Percentiles rank a stretch among this genome's conserved stretches.
Conservation (phyloP, 805 yeast species). For the Saccharomycopsis synnaedendra region DNA sequence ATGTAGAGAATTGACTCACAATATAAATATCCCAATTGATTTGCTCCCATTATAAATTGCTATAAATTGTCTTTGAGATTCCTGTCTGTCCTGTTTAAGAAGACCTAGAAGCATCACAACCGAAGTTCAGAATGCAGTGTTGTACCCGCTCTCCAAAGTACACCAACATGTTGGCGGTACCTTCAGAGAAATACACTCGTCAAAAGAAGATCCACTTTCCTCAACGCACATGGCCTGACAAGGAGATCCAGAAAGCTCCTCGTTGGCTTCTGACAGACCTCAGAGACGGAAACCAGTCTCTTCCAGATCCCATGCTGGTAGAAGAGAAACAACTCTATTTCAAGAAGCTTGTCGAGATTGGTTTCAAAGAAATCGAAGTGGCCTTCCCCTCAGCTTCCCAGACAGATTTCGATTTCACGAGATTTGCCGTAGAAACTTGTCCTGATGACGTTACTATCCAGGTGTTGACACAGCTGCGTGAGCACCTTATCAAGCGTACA, state of each 20-base stretch:
- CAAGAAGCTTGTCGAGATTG: conserved; percentile 59
- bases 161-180: conserved; percentile 51
- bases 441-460: conserved; percentile 69
- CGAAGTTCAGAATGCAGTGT: conserved; percentile 11
- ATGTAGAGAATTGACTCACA: too few relatives aligned
- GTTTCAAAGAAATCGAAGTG: conserved; percentile 75
- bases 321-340: conserved; percentile 66
- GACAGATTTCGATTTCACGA: conserved; percentile 71
- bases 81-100: neutral
- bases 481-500: conserved; percentile 60
- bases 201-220: conserved; percentile 44
- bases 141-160: conserved; percentile 14
- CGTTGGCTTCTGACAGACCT: conserved; percentile 74
- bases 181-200: conserved; percentile 49
- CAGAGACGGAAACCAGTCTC: conserved; percentile 73
- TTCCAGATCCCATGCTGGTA: conserved; percentile 75
- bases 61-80: too few relatives aligned
- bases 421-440: conserved; percentile 68
- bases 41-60: too few relatives aligned
- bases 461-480: conserved; percentile 69
- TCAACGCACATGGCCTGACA: conserved; percentile 64
- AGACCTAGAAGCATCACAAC: neutral
- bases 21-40: too few relatives aligned
- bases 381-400: conserved; percentile 76
- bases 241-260: conserved; percentile 57